These are phyloP conservation scores for Rutidosis leptorrhynchoides DNA, from an alignment of 129 eudicot genomes.

Conservation along the genomic window DNA sequence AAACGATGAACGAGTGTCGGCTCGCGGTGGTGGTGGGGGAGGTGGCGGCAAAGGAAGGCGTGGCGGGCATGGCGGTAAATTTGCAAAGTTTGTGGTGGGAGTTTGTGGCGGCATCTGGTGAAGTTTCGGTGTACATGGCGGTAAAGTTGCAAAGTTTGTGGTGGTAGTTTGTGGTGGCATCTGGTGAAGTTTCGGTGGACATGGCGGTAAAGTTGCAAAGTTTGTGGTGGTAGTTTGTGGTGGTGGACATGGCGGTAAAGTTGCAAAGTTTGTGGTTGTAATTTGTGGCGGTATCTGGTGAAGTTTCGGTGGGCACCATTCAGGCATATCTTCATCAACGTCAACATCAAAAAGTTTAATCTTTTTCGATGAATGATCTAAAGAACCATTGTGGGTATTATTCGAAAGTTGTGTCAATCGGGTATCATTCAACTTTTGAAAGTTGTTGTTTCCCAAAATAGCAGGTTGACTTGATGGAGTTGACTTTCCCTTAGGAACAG, in stretches of 20 bases:
- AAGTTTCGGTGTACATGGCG: slow-evolving; percentile 29
- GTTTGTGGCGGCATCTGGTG: slow-evolving; percentile 21
- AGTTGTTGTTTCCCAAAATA: not conserved
- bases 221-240: slow-evolving; percentile 7
- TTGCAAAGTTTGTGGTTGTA: slow-evolving; percentile 19
- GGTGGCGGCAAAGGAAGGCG: slow-evolving; percentile 26
- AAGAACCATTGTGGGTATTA: not conserved
- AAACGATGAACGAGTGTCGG: slow-evolving; percentile 27
- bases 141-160: slow-evolving; percentile 24
- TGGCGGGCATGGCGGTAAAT: slow-evolving; percentile 25
- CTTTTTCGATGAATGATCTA: slow-evolving; percentile 28
- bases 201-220: slow-evolving; percentile 23
- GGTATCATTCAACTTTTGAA: slow-evolving; percentile 16
- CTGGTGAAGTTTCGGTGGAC: slow-evolving; percentile 34
- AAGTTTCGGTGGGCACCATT: slow-evolving; percentile 61
- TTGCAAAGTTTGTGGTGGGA: slow-evolving; percentile 19
- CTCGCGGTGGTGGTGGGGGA: slow-evolving; percentile 23
- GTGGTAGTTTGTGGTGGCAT: slow-evolving; percentile 7
- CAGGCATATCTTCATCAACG: slow-evolving; percentile 61
- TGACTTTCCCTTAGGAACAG: slow-evolving; percentile 31
- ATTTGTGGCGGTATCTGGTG: slow-evolving; percentile 24
- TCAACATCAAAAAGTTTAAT: slow-evolving; percentile 45
- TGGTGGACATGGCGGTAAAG: slow-evolving; percentile 23
- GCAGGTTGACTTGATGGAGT: slow-evolving; percentile 16
- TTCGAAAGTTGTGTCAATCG: slow-evolving; percentile 8